Conservation (phyloP, 2,329 filamentous ascomycete species). For the Diaporthe citrichinensis region DNA sequence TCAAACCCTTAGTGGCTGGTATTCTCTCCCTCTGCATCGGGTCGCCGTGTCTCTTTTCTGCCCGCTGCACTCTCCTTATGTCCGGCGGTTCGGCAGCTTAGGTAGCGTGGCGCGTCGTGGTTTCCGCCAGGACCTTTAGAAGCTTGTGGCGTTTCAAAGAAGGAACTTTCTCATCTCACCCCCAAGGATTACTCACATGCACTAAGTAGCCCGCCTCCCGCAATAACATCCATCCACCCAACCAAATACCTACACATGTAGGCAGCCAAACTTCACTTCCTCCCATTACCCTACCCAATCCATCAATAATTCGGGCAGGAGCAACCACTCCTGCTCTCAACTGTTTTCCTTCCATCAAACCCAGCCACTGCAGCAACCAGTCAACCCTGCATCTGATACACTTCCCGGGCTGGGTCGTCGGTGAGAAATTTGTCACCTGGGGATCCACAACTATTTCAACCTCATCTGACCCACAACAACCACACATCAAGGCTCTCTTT, state of each 20-base stretch:
- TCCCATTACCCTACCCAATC: neutral
- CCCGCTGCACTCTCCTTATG: neutral
- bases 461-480: slow-evolving; percentile 23
- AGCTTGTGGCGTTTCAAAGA: slow-evolving; percentile 36
- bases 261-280: neutral
- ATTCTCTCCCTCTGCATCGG: neutral
- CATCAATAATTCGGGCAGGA: neutral
- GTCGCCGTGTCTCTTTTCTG: neutral
- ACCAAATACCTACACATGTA: slow-evolving; percentile 3
- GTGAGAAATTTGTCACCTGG: slow-evolving; percentile 36
- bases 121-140: slow-evolving; percentile 28
- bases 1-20: slow-evolving; percentile 16
- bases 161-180: slow-evolving; percentile 35
- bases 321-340: neutral
- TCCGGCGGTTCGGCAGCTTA: neutral
- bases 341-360: neutral
- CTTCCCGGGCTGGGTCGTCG: slow-evolving; percentile 1
- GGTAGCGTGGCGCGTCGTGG: slow-evolving; percentile 32
- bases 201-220: slow-evolving; percentile 12
- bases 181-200: slow-evolving; percentile 28
- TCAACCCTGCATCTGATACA: neutral
- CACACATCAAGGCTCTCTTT: slow-evolving; percentile 1
- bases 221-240: slow-evolving; percentile 1
- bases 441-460: slow-evolving; percentile 34
- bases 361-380: neutral